Percentiles rank a stretch among this genome's conserved stretches.
phyloP scores from a whole-genome alignment of 2,329 filamentous ascomycete genomes.

The Beauveria pseudobassiana region DNA sequence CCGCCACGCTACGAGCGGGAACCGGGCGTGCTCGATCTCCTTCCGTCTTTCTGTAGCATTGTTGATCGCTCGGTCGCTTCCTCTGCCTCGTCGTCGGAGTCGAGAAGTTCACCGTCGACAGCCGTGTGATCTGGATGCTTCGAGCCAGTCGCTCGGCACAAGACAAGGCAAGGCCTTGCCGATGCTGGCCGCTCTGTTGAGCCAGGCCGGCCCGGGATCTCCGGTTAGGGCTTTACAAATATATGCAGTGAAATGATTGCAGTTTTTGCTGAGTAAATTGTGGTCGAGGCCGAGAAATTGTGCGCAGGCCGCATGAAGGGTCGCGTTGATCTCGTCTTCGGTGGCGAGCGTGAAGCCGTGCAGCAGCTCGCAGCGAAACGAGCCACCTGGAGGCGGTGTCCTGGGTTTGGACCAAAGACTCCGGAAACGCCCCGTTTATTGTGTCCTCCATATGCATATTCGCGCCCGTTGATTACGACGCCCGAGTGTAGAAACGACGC shows the following conservation, averaged over 20 bases:
- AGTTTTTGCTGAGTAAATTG: constrained; percentile 77
- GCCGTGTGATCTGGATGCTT: constrained; percentile 70
- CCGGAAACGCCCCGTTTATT: constrained; percentile 63
- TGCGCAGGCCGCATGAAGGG: constrained; percentile 61
- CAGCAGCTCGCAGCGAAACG: constrained; percentile 65
- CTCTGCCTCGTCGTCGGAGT: constrained; percentile 46
- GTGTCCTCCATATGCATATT: constrained; percentile 84
- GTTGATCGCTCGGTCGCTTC: constrained; percentile 16
- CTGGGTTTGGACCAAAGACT: constrained; percentile 72
- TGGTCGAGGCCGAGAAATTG: constrained; percentile 70
- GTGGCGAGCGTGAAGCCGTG: constrained; percentile 71
- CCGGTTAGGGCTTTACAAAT: constrained; percentile 68
- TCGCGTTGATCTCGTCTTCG: constrained; percentile 60
- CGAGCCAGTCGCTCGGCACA: constrained; percentile 75
- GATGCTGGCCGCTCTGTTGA: constrained; percentile 79
- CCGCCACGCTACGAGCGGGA: neutral
- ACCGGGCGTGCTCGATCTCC: neutral
- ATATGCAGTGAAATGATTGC: constrained; percentile 80
- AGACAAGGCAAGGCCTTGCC: constrained; percentile 75
- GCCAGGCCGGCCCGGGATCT: constrained; percentile 61
- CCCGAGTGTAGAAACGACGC: constrained; percentile 74
- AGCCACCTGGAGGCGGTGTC: constrained; percentile 67
- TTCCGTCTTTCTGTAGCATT: constrained; percentile 44
- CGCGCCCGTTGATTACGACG: constrained; percentile 69
- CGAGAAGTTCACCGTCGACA: constrained; percentile 61